Percentiles rank a stretch among this genome's conserved stretches.
Conservation (phyloP, 208 protist species). For the Trypanosoma vivax region DNA sequence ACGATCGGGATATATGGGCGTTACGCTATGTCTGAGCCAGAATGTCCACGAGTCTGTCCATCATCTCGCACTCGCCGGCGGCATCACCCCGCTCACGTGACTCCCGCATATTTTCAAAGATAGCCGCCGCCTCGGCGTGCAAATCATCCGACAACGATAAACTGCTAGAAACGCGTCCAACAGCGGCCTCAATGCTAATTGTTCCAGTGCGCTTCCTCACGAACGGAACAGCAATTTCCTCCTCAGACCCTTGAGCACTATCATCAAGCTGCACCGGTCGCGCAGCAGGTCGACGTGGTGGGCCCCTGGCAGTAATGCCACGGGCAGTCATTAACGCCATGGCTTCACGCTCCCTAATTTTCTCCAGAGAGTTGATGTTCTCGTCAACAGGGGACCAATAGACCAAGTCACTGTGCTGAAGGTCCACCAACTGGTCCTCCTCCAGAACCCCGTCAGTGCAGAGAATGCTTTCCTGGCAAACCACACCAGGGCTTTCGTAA, state of each 20-base stretch:
- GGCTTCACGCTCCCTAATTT: slow-evolving; percentile 33
- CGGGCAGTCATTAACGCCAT: slow-evolving; percentile 20
- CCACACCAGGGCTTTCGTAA: slow-evolving; percentile 51
- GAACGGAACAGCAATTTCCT: slow-evolving; percentile 25
- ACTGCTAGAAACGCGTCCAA: slow-evolving; percentile 8
- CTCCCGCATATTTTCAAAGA: slow-evolving; percentile 16
- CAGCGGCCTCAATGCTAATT: slow-evolving; percentile 9
- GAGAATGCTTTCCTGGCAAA: slow-evolving; percentile 57
- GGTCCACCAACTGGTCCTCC: slow-evolving; percentile 11
- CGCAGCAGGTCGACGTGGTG: neutral
- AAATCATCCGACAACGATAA: slow-evolving; percentile 13
- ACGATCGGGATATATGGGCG: too few species aligned
- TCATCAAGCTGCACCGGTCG: neutral
- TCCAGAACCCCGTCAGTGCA: slow-evolving; percentile 21
- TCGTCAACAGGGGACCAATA: slow-evolving; percentile 38
- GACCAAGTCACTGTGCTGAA: slow-evolving; percentile 11
- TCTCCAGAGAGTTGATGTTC: slow-evolving; percentile 53
- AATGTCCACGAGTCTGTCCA: slow-evolving; percentile 33
- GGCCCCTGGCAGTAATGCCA: slow-evolving; percentile 2
- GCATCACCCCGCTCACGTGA: slow-evolving; percentile 6
- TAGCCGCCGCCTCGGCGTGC: slow-evolving; percentile 4
- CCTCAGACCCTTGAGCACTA: neutral
- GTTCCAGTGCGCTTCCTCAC: slow-evolving; percentile 11
- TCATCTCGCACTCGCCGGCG: slow-evolving; percentile 12
- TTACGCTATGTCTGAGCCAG: slow-evolving; percentile 20